Evolutionary conservation across 225 moss, liverwort and hornwort species (phyloP), one percentile per base, ranked within the genome.

Genomic region (Sphagnum contortum): DNA sequence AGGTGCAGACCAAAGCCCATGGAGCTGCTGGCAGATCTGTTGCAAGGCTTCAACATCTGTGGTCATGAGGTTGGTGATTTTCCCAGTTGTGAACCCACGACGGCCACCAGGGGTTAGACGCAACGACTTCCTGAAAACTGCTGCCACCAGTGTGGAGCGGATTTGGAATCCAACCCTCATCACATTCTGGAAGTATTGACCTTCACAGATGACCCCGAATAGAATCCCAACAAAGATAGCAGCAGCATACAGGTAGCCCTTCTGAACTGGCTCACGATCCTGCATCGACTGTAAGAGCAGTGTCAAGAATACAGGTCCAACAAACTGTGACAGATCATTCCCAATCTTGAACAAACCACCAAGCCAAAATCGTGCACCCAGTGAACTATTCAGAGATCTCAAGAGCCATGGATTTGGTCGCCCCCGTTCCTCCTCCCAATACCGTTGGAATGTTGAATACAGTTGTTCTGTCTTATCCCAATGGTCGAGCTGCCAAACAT

Each of bases 41-140:
- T 90, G 80, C 7, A 89, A 81, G 49, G 80, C 47, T 68, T 90
- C 90, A 9, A 87, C 87, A 66, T 90, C 90, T 3, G 90, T 84
- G 44, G 90, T 90, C 87, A 90, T 90, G 46, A 90, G 78, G 55
- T 90, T 90, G 45, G 87, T 90, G 59, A 90, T 90, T 67, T 90
- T 90, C 47, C 90, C 90, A 6, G 90, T 74, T 48, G 82, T 80
- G 64, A 90, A 90, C 4, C 78, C 76, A 57, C 80, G 83, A 4
- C 90, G 81, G 14, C 84, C 90, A 12, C 80, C 74, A 57, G 87
- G 90, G 3, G 90, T 90, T n/a, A 90, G 71, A 9, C 90, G 76
- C 64, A 90, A 63, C 5, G 90, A 85, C 68, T 90, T 90, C 3
- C 90, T 80, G 61, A 87, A 90, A 8, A 90, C 82, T 45, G 90